These are phyloP conservation scores for Cladosporium cucumerinum DNA, from an alignment of 2,329 filamentous ascomycete species.

Conservation along the genomic window DNA sequence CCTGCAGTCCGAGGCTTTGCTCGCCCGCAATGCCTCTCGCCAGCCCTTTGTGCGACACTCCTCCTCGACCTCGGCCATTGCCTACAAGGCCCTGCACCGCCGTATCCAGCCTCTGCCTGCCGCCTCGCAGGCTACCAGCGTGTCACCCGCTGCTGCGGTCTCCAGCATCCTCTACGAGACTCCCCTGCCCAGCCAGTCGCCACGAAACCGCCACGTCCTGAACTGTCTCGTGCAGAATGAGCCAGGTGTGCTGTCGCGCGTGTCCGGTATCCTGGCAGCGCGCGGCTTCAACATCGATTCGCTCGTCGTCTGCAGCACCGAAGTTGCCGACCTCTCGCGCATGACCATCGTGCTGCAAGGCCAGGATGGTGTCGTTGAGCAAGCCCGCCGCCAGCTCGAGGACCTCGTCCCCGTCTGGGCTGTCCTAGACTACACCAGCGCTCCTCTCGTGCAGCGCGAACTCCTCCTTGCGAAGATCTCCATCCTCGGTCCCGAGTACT, in stretches of 20 bases:
- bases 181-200: constrained; percentile 74
- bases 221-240: constrained; percentile 99
- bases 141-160: constrained; percentile 85
- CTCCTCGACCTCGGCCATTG: constrained; percentile 85
- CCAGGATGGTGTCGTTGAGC: constrained; percentile 95
- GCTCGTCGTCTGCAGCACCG: constrained; percentile 94
- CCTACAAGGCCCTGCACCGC: constrained; percentile 94
- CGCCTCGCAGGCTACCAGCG: constrained; percentile 68
- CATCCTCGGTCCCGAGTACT: constrained; percentile 95
- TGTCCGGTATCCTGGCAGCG: constrained; percentile 92
- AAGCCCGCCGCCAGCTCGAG: constrained; percentile 90
- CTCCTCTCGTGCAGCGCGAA: constrained; percentile 92
- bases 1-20: constrained; percentile 12
- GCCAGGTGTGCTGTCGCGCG: constrained; percentile 91
- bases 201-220: constrained; percentile 90
- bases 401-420: constrained; percentile 98
- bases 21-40: constrained; percentile 8
- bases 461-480: constrained; percentile 94
- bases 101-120: constrained; percentile 82
- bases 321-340: constrained; percentile 91
- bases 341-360: constrained; percentile 98
- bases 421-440: constrained; percentile 89
- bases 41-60: constrained; percentile 27
- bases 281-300: constrained; percentile 99
- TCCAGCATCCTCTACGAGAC: constrained; percentile 99